Percentiles rank a stretch among this genome's conserved stretches.
phyloP scores from a whole-genome alignment of 768 basidiomycete genomes.

The Mycena filopes region DNA sequence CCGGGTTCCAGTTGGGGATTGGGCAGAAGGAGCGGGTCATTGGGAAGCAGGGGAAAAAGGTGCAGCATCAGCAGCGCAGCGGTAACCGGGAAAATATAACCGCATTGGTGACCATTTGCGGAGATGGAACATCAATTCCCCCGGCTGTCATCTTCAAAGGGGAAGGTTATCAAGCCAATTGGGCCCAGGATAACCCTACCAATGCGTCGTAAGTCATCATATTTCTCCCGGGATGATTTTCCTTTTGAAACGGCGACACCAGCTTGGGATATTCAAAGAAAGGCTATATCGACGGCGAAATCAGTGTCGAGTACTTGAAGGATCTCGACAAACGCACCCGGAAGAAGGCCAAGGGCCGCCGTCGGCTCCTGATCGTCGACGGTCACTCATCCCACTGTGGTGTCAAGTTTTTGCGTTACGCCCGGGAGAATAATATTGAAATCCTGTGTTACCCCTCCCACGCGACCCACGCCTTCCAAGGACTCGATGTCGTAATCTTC shows the following conservation, averaged over 20 bases:
- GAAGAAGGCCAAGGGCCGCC: slow-evolving; percentile 25
- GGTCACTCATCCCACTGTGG: slow-evolving; percentile 12
- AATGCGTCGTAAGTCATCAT: too few relatives aligned
- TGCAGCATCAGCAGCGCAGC: slow-evolving; percentile 46
- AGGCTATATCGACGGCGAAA: slow-evolving; percentile 49
- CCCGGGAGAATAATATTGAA: slow-evolving; percentile 33
- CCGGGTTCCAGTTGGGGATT: slow-evolving; percentile 32
- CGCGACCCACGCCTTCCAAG: slow-evolving; percentile 47
- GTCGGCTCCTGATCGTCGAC: not conserved
- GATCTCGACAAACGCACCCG: slow-evolving; percentile 45
- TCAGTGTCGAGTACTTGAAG: slow-evolving; percentile 49
- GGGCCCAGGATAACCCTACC: slow-evolving; percentile 41
- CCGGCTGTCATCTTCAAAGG: slow-evolving; percentile 49
- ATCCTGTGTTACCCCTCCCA: slow-evolving; percentile 52
- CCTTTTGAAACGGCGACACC: too few relatives aligned
- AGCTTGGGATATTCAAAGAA: slow-evolving; percentile 38
- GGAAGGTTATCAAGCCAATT: slow-evolving; percentile 38
- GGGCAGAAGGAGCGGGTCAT: slow-evolving; percentile 34
- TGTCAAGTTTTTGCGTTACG: not conserved
- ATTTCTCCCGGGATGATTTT: too few relatives aligned
- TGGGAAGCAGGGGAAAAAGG: slow-evolving; percentile 26
- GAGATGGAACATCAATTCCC: slow-evolving; percentile 45
- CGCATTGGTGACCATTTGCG: too few relatives aligned
- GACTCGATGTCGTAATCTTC: slow-evolving; percentile 45
- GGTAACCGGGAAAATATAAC: slow-evolving; percentile 50